phyloP scores from a whole-genome alignment of 1,284 basidiomycete genomes.

The Fomitopsis palustris region DNA sequence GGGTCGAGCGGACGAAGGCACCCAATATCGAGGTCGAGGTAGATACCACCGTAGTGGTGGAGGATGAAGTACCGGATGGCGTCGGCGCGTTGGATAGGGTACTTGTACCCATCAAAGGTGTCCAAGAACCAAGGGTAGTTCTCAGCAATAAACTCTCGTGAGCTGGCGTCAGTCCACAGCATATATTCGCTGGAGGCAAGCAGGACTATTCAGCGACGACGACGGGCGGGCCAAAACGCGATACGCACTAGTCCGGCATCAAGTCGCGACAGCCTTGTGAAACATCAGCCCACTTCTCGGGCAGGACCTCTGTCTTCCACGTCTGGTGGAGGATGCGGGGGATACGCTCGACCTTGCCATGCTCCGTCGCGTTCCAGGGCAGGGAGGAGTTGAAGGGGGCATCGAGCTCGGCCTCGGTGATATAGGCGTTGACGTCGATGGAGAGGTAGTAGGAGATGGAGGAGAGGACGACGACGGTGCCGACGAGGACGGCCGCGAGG shows the following conservation, averaged over 20 bases:
- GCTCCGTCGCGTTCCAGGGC: slow-evolving; percentile 58
- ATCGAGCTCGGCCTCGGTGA: slow-evolving; percentile 78
- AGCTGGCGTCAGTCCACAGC: slow-evolving; percentile 93
- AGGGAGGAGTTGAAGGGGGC: slow-evolving; percentile 42
- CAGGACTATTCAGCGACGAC: slow-evolving; percentile 12
- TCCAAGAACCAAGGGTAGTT: slow-evolving; percentile 92
- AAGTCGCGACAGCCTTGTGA: slow-evolving; percentile 82
- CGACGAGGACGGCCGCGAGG: slow-evolving; percentile 82
- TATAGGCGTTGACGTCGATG: slow-evolving; percentile 76
- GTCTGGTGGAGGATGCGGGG: slow-evolving; percentile 98
- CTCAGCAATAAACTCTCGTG: slow-evolving; percentile 85
- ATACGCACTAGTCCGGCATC: slow-evolving; percentile 92
- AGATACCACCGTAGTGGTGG: slow-evolving; percentile 93
- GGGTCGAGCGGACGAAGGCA: slow-evolving; percentile 90
- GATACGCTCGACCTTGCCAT: slow-evolving; percentile 67
- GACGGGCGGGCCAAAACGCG: slow-evolving; percentile 11
- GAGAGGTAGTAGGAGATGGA: slow-evolving; percentile 89
- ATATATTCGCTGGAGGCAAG: slow-evolving; percentile 76
- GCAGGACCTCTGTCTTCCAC: slow-evolving; percentile 91
- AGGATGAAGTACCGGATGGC: slow-evolving; percentile 98
- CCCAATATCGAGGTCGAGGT: slow-evolving; percentile 97
- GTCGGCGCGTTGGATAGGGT: slow-evolving; percentile 95
- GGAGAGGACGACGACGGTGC: slow-evolving; percentile 90
- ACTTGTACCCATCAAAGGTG: slow-evolving; percentile 91
- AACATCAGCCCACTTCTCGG: slow-evolving; percentile 77